Conservation (phyloP, 2,329 filamentous ascomycete species). For the Coniochaeta ligniaria region DNA sequence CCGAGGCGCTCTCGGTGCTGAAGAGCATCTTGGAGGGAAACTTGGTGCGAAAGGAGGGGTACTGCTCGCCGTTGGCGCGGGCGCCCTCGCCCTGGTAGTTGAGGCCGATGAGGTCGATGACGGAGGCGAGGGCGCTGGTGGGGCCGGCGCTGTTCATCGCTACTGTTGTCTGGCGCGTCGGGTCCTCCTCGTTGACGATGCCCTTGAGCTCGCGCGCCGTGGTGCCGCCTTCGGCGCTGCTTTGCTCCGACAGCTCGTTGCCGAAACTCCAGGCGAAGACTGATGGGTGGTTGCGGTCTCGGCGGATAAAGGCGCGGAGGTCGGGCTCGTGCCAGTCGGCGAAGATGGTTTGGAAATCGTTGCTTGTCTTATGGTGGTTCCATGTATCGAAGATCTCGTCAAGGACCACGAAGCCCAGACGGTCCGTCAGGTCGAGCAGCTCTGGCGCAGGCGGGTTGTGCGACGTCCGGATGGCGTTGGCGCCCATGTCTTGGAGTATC, state of each 20-base stretch:
- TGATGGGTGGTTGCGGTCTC: constrained; percentile 48
- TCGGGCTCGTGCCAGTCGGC: constrained; percentile 46
- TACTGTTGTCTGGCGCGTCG: constrained; percentile 34
- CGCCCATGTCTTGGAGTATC: constrained; percentile 40
- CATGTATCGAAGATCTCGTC: constrained; percentile 49
- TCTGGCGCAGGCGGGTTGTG: constrained; percentile 47
- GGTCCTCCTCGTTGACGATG: constrained; percentile 38
- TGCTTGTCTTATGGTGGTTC: constrained; percentile 33
- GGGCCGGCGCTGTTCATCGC: constrained; percentile 39
- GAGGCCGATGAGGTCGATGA: constrained; percentile 40
- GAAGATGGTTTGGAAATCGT: constrained; percentile 46
- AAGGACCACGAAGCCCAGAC: constrained; percentile 40
- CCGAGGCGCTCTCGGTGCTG: constrained; percentile 33
- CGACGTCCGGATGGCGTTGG: constrained; percentile 41
- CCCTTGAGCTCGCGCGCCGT: constrained; percentile 27
- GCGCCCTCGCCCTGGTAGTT: constrained; percentile 49
- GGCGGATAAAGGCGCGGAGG: constrained; percentile 40
- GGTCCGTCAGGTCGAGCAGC: constrained; percentile 40
- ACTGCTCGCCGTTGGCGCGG: constrained; percentile 20
- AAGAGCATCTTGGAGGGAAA: constrained; percentile 41
- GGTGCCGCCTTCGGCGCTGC: constrained; percentile 20
- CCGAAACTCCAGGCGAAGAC: constrained; percentile 45
- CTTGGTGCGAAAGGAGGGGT: constrained; percentile 32
- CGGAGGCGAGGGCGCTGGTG: constrained; percentile 26
- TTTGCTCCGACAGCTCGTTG: constrained; percentile 46